Evolutionary conservation across 106 monocot genomes (phyloP), one percentile per base, ranked within the genome.

Genomic region (Iris macrosiphon): DNA sequence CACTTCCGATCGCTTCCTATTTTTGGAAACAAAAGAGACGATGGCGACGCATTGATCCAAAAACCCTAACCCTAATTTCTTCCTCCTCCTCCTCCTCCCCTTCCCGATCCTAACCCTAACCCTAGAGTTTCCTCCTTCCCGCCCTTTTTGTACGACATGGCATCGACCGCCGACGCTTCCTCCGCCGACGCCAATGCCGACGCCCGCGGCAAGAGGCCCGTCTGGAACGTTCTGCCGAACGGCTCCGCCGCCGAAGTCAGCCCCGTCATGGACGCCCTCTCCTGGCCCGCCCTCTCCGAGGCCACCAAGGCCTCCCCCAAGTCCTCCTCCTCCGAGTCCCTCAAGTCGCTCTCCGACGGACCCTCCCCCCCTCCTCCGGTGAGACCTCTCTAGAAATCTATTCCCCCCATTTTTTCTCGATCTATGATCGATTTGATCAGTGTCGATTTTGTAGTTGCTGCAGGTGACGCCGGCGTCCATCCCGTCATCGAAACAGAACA

Each of bases 271-370:
- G 92, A 71, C 25, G 76, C 82, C 2, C 55, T 45, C 22, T 66
- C 73, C 25, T 92, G 92, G 92, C 92, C 92, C 10, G 79, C 85
- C 18, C 79, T 92, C 30, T 79, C 86, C 3, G 82, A 76, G 37
- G 44, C 82, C 26, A 46, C 81, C 6, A 77, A 60, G 56, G 16
- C 75, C 41, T 60, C 70, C 20, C 56, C 61, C 3, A 89, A 68
- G 55, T 63, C 75, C 15, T 48, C 74, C 4, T 40, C 78, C 7
- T 68, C 75, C 23, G 69, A 72, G 6, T 22, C 61, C 1, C 9
- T 59, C 3, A 70, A 49, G 30, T 25, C 45, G 31, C 60, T 64
- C 14, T 49, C 81, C 18, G 67, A 79, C 41, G 74, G 60, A 67
- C 60, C 72, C 11, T 54, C 37, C 13, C 53, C 65, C 24, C 22